Percentiles rank a stretch among this genome's conserved stretches.
phyloP scores from a whole-genome alignment of 2,329 filamentous ascomycete species.

The Fusarium continuum region DNA sequence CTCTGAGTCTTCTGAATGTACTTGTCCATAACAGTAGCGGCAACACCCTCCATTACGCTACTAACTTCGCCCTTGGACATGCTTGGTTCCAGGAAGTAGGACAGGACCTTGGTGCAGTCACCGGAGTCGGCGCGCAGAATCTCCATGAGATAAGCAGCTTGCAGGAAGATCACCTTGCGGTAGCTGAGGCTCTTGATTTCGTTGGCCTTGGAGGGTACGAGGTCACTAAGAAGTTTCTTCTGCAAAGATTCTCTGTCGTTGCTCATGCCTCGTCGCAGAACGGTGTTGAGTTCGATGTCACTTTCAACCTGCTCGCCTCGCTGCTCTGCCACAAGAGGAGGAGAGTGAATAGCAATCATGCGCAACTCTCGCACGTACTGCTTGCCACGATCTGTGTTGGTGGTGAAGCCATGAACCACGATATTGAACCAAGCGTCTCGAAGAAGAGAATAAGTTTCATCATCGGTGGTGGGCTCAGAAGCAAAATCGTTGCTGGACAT shows the following conservation, averaged over 20 bases:
- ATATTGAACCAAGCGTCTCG: slow-evolving; percentile 99
- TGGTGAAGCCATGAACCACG: slow-evolving; percentile 88
- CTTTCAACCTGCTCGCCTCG: slow-evolving; percentile 91
- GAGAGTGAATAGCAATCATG: slow-evolving; percentile 85
- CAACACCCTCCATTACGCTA: slow-evolving; percentile 71
- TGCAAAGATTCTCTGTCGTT: slow-evolving; percentile 80
- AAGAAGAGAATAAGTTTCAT: slow-evolving; percentile 76
- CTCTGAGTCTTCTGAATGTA: slow-evolving; percentile 81
- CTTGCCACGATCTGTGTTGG: slow-evolving; percentile 76
- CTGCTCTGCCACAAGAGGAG: slow-evolving; percentile 87
- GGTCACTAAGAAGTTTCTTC: slow-evolving; percentile 77
- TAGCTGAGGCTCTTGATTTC: slow-evolving; percentile 88
- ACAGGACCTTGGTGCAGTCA: slow-evolving; percentile 87
- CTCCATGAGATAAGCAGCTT: slow-evolving; percentile 89
- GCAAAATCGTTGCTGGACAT: slow-evolving; percentile 73
- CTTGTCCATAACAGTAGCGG: slow-evolving; percentile 75
- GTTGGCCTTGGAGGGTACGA: slow-evolving; percentile 78
- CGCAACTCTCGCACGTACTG: slow-evolving; percentile 80
- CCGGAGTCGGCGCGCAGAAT: slow-evolving; percentile 85
- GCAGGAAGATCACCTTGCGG: slow-evolving; percentile 89
- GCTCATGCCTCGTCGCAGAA: slow-evolving; percentile 86
- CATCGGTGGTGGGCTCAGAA: slow-evolving; percentile 61
- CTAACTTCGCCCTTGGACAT: slow-evolving; percentile 72
- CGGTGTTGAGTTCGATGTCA: slow-evolving; percentile 95
- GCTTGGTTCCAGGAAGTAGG: slow-evolving; percentile 94